Base-by-base conservation (phyloP, 306 rosid genomes). In the Lathyrus oleraceus region DNA sequence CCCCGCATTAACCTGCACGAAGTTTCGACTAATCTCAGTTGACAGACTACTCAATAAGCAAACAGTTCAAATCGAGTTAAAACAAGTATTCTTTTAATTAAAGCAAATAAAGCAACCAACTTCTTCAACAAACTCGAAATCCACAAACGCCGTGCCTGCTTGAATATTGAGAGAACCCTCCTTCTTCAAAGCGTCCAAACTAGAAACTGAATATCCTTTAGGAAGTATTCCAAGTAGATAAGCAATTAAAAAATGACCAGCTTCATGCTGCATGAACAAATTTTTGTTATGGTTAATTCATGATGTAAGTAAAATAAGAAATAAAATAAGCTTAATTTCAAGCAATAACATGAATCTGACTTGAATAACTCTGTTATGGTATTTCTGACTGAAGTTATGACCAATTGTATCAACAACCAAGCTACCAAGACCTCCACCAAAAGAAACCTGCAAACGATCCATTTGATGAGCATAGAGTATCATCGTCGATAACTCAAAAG, bases 151-250 rank as follows among this genome's bases (percentile, higher is more conserved):
- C 1, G 96, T 88, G 78, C 98, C 97, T 39, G 98, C 98, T 87
- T 94, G 97, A 87, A 94, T 84, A 81, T 90, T 94, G 74, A 94
- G 91, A 75, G 97, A 90, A 45, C 98, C 98, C 72, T 87, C 95
- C 84, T 81, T 90, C 81, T 80, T 69, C 61, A 90, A 72, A 67
- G 92, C 97, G 78, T 94, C 98, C 81, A 90, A 75, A 77, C 96
- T 90, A 45, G 96, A 76, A 53, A 88, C 61, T 4, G 92, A 76
- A 71, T 88, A 94, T 49, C 95, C 84, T 83, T 85, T 88, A 0
- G 98, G 97, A 76, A 94, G 92, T 77, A 94, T 81, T 21, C 98
- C 97, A 42, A 90, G 77, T 67, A 88, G 85, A 81, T 94, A 90
- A 51, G 98, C 98, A 42, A 90, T 83, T 76, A 94, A 78, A 82